These are phyloP conservation scores for Hysterangium stoloniferum DNA, from an alignment of 768 basidiomycete genomes.

Conservation along the genomic window DNA sequence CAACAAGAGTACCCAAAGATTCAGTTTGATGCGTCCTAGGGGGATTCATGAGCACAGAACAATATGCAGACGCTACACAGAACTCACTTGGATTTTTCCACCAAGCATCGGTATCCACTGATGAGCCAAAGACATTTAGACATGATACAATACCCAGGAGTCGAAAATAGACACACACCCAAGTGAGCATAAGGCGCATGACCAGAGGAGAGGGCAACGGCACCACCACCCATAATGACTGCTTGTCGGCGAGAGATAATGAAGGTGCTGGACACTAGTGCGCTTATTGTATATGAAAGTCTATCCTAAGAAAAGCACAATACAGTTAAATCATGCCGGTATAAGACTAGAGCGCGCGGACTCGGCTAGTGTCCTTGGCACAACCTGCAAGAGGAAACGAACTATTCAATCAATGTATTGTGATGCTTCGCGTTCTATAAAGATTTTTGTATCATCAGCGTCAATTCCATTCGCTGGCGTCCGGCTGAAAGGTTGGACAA, in stretches of 20 bases:
- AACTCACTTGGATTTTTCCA: slow-evolving; percentile 67
- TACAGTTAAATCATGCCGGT: no score
- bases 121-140: slow-evolving; percentile 48
- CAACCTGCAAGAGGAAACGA: no score
- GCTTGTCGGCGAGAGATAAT: slow-evolving; percentile 8
- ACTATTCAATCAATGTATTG: no score
- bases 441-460: no score
- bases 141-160: slow-evolving; percentile 25
- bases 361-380: no score
- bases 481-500: no score
- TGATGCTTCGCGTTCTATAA: no score
- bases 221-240: slow-evolving; percentile 49
- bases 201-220: slow-evolving; percentile 20
- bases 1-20: slow-evolving; percentile 19
- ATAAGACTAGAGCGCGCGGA: no score
- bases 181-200: slow-evolving; percentile 2
- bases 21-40: slow-evolving; percentile 38
- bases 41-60: neutral
- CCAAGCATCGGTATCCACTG: slow-evolving; percentile 59
- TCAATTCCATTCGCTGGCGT: no score
- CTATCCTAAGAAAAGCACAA: slow-evolving; percentile 21
- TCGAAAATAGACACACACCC: neutral
- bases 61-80: neutral
- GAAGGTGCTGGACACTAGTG: slow-evolving; percentile 28
- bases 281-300: slow-evolving; percentile 16